Conservation (phyloP, 2,329 filamentous ascomycete genomes). For the Parastagonospora nodorum region DNA sequence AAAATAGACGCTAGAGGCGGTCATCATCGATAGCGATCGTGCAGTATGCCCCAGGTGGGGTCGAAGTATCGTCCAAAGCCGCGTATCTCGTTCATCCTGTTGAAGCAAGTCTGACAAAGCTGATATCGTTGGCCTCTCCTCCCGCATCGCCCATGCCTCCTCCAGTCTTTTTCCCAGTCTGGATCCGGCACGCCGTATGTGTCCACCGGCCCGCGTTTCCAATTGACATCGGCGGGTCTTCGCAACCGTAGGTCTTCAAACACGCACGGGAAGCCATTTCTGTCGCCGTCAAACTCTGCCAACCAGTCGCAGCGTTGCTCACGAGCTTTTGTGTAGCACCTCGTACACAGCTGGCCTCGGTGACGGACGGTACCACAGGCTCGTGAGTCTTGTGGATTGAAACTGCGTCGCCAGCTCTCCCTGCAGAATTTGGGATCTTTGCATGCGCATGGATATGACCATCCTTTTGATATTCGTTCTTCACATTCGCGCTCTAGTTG, state of each 20-base stretch:
- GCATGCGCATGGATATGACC: slow-evolving; percentile 25
- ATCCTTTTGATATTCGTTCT: slow-evolving; percentile 26
- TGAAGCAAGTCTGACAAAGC: slow-evolving; percentile 29
- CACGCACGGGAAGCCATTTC: slow-evolving; percentile 27
- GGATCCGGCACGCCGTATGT: slow-evolving; percentile 19
- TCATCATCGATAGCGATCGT: too few species aligned
- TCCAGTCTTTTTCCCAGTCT: slow-evolving; percentile 29
- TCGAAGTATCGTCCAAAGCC: slow-evolving; percentile 31
- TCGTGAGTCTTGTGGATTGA: slow-evolving; percentile 26
- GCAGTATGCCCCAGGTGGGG: background rate
- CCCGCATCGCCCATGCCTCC: slow-evolving; percentile 24
- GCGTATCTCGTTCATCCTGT: slow-evolving; percentile 29
- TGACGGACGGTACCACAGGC: slow-evolving; percentile 25
- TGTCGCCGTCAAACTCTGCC: slow-evolving; percentile 25
- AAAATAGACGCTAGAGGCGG: too few species aligned
- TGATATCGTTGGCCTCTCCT: slow-evolving; percentile 21
- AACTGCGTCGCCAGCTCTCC: slow-evolving; percentile 22
- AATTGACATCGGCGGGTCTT: slow-evolving; percentile 19
- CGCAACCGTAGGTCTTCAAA: slow-evolving; percentile 23
- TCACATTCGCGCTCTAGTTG: slow-evolving; percentile 23
- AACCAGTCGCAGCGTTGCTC: slow-evolving; percentile 27
- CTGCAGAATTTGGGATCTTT: slow-evolving; percentile 27
- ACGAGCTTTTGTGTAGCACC: slow-evolving; percentile 24
- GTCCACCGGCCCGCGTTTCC: slow-evolving; percentile 26
- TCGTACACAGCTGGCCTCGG: slow-evolving; percentile 26